A percentile compares a stretch with the other conserved stretches of the same genome.
Evolutionary conservation across 805 yeast genomes (phyloP).

Genomic region (Candida quercuum): DNA sequence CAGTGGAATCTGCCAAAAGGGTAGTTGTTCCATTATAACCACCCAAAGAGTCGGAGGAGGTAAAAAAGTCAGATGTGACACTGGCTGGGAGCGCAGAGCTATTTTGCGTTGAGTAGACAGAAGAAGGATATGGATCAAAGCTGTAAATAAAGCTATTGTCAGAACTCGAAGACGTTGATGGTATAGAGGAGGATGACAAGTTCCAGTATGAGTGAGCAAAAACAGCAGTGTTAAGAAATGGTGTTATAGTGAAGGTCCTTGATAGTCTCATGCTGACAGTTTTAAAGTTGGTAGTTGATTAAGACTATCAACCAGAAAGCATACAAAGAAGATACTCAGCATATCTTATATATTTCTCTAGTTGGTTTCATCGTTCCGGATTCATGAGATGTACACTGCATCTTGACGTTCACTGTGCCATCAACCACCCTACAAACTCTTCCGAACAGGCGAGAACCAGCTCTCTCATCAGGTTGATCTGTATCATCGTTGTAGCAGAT

Average conservation of each 20-base stretch:
- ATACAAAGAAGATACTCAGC: too few species aligned
- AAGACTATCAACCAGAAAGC: too few species aligned
- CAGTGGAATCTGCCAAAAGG: not conserved
- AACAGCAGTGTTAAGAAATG: not conserved
- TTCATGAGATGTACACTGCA: too few species aligned
- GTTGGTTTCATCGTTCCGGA: too few species aligned
- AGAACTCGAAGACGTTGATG: not conserved
- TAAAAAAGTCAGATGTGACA: too few species aligned
- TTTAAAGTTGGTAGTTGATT: not conserved
- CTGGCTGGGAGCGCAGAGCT: too few species aligned
- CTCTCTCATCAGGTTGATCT: not conserved
- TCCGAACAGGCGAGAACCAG: not conserved
- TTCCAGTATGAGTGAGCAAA: conserved; percentile 5
- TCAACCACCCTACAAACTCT: too few species aligned
- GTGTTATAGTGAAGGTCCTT: not conserved
- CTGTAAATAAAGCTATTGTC: conserved; percentile 9
- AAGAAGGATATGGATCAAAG: too few species aligned
- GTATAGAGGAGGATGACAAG: not conserved
- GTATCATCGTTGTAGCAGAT: conserved; percentile 1
- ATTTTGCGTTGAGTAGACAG: too few species aligned
- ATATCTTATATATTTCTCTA: not conserved
- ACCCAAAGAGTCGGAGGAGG: too few species aligned
- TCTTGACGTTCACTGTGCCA: too few species aligned
- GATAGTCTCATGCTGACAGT: conserved; percentile 1
- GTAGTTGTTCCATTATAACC: too few species aligned